Conservation (phyloP, 306 rosid species). For the Benincasa hispida region DNA sequence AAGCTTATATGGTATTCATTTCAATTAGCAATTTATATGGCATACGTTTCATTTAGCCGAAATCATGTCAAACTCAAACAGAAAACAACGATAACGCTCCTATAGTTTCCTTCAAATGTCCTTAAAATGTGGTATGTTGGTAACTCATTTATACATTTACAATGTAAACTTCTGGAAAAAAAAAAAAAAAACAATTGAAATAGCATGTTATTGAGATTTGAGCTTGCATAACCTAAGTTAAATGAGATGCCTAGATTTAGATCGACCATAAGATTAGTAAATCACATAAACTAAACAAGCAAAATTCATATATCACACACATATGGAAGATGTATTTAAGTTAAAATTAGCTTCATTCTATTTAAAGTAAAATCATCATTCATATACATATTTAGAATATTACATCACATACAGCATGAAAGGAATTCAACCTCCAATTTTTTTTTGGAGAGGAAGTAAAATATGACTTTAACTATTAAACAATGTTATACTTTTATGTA, state of each 20-base stretch:
- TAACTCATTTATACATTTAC: neutral
- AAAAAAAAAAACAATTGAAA: neutral
- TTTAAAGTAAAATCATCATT: no score
- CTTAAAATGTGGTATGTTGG: neutral
- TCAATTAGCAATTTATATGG: neutral
- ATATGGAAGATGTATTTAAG: neutral
- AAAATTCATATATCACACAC: neutral
- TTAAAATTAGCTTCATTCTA: neutral
- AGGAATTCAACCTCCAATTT: no score
- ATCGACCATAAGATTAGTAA: neutral
- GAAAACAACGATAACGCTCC: neutral
- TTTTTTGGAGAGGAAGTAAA: no score
- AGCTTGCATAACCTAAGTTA: neutral
- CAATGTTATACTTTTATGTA: no score
- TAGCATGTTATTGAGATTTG: neutral
- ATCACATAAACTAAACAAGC: neutral
- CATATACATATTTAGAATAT: no score
- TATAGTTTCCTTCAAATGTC: neutral
- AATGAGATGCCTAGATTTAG: neutral
- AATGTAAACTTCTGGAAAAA: neutral
- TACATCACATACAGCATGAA: no score
- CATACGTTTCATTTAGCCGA: neutral
- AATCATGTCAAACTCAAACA: neutral
- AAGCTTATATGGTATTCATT: neutral
- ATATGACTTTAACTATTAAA: no score